Base-by-base conservation (phyloP, 202 grass and related monocot genomes). In the Alloteropsis angusta region DNA sequence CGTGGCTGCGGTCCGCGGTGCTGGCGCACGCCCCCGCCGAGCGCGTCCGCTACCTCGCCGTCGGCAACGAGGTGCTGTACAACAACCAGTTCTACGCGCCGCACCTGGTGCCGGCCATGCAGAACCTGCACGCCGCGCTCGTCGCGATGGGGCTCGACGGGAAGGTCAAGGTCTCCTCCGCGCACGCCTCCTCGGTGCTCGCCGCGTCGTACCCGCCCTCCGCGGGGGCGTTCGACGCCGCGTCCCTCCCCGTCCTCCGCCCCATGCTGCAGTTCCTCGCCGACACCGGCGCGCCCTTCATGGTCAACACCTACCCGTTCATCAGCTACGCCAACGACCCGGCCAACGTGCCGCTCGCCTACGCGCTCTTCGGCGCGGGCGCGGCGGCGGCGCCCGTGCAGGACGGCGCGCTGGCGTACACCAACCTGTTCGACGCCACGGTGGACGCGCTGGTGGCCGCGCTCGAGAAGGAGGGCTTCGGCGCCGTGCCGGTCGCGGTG, bases 261-360 rank as follows among this genome's bases (percentile, higher is more conserved):
- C 93, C 82, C 49, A 92, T 96, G 89, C 87, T 92, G 28, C 75
- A 57, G 19, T 85, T 90, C 82, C 78, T 96, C 0, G 78, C 67
- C 18, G 77, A 72, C 71, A 96, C 87, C 28, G 82, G 82, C 13
- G 56, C 93, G 60, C 89, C 93, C 0, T 84, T 96, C 80, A 92
- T 96, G 89, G 47, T 90, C 1, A 92, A 96, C 80, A 78, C 83
- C 14, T 88, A 96, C 75, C 93, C 93, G 3, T 86, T 96, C 85
- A 87, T 92, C 60, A 90, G 79, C 70, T 53, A 90, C 79, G 73
- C 60, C 1, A 81, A 87, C 65, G 82, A 88, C 58, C 86, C 85
- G 2, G 77, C 22, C 58, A 86, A 89, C 71, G 68, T 86, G 52
- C 73, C 62, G 34, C 78, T 90, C 47, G 78, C 18, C 28, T 90